Evolutionary conservation across 208 protist species (phyloP).

Genomic region (Naegleria gruberi): DNA sequence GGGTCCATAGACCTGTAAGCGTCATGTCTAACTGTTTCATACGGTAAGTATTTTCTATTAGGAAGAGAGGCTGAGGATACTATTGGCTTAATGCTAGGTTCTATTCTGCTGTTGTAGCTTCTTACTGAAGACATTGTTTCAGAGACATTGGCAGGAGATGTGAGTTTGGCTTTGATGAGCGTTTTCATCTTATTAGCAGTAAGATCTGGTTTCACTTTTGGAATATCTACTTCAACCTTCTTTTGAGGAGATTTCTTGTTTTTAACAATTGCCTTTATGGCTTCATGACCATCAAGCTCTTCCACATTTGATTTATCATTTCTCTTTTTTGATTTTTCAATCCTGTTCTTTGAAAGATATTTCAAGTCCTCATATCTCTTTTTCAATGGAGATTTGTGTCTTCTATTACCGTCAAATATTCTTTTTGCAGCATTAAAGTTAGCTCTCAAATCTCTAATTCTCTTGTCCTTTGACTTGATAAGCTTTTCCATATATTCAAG

Average conservation of each 20-base stretch:
- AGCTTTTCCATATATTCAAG: neutral
- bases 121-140: neutral
- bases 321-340: neutral
- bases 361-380: neutral
- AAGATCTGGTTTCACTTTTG: too few relatives aligned
- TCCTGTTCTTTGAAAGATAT: neutral
- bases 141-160: neutral
- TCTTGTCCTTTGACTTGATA: neutral
- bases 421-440: neutral
- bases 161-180: neutral
- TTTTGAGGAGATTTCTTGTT: too few relatives aligned
- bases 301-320: too few relatives aligned
- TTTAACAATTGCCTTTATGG: too few relatives aligned
- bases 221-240: too few relatives aligned
- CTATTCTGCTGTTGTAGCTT: too few relatives aligned
- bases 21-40: too few relatives aligned
- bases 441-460: neutral
- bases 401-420: neutral
- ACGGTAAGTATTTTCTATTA: neutral
- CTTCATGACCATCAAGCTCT: too few relatives aligned
- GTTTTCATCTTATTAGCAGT: neutral
- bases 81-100: neutral
- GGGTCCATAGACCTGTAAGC: too few relatives aligned
- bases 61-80: neutral
- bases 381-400: neutral